A percentile compares a stretch with the other conserved stretches of the same genome.
phyloP scores from a whole-genome alignment of 2,329 filamentous ascomycete genomes.

The Nemania sp. region DNA sequence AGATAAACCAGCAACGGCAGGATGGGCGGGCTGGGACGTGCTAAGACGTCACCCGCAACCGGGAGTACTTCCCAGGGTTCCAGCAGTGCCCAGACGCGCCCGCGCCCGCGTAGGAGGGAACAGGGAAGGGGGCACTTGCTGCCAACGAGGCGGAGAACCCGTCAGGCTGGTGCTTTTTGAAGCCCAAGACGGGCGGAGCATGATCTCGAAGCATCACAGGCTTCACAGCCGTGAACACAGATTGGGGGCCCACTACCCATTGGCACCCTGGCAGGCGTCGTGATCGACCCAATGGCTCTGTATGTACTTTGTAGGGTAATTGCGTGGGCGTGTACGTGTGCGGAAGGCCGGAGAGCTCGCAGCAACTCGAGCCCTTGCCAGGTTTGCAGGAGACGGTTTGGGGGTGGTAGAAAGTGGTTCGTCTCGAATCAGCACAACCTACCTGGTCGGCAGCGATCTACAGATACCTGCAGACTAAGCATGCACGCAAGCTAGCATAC shows the following conservation, averaged over 20 bases:
- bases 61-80: too few relatives aligned
- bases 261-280: slow-evolving; percentile 18
- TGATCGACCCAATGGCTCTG: background rate
- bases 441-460: background rate
- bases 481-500: background rate
- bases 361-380: background rate
- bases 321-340: too few relatives aligned
- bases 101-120: too few relatives aligned
- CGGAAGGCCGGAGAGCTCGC: slow-evolving; percentile 2
- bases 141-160: slow-evolving; percentile 23
- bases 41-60: background rate
- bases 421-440: slow-evolving; percentile 7
- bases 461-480: slow-evolving; percentile 1
- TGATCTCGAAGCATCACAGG: slow-evolving; percentile 11
- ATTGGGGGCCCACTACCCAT: slow-evolving; percentile 15
- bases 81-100: slow-evolving; percentile 1
- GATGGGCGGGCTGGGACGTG: background rate
- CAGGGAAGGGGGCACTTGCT: slow-evolving; percentile 3
- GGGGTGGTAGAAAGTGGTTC: slow-evolving; percentile 1
- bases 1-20: slow-evolving; percentile 13
- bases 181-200: slow-evolving; percentile 25
- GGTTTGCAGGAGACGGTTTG: background rate
- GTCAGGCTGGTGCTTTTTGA: slow-evolving; percentile 7
- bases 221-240: too few relatives aligned
- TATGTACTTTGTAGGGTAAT: too few relatives aligned